Evolutionary conservation across 2,329 filamentous ascomycete genomes (phyloP).

Genomic region (Colletotrichum zoysiae): DNA sequence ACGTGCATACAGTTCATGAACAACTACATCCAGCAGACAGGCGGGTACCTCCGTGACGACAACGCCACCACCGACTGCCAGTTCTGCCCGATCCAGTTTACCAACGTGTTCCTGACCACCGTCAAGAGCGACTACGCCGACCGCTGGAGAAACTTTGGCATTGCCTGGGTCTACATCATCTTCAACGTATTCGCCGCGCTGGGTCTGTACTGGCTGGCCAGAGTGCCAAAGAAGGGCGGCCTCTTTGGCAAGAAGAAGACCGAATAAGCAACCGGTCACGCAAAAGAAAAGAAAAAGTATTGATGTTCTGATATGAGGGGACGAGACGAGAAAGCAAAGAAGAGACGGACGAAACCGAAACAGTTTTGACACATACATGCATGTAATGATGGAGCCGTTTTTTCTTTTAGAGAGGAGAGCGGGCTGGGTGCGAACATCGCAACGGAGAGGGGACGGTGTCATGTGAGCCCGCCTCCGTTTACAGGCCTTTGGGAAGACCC

Average conservation of each 20-base stretch:
- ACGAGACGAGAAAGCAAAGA: conserved; percentile 5
- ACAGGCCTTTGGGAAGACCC: not conserved
- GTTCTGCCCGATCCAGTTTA: conserved; percentile 66
- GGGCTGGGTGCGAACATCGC: conserved; percentile 26
- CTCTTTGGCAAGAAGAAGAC: conserved; percentile 51
- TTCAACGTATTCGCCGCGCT: conserved; percentile 71
- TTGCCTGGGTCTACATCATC: conserved; percentile 70
- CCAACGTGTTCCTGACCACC: conserved; percentile 63
- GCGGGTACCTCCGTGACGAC: conserved; percentile 67
- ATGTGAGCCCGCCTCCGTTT: not conserved
- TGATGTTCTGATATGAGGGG: not conserved
- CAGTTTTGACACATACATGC: not conserved
- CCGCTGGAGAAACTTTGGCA: conserved; percentile 77
- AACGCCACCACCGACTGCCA: conserved; percentile 63
- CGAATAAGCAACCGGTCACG: conserved; percentile 38
- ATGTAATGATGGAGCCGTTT: conserved; percentile 25
- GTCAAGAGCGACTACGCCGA: conserved; percentile 67
- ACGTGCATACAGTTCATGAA: conserved; percentile 73
- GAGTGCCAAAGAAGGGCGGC: conserved; percentile 58
- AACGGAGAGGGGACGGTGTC: not conserved
- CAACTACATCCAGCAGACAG: conserved; percentile 59
- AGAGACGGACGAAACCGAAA: not conserved
- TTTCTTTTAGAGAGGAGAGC: conserved; percentile 22
- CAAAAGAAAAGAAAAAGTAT: not conserved
- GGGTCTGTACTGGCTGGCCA: conserved; percentile 66